These are phyloP conservation scores for Lindgomyces ingoldianus DNA, from an alignment of 495 filamentous ascomycete genomes.

Conservation along the genomic window DNA sequence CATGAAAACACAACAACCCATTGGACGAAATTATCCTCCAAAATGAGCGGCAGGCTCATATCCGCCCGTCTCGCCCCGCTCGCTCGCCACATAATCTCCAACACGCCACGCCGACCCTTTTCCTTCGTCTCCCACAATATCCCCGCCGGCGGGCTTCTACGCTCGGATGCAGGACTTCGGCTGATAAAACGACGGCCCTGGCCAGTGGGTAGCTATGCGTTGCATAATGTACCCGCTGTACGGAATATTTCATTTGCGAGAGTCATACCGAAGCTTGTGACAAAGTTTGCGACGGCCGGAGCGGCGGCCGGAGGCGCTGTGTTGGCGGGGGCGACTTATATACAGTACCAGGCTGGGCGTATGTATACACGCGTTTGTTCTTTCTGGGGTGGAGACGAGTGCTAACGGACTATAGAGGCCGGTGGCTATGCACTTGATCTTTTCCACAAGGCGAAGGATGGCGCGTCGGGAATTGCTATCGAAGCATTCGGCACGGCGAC, in stretches of 20 bases:
- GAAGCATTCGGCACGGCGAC: constrained; percentile 67
- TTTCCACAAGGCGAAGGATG: constrained; percentile 69
- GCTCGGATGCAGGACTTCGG: constrained; percentile 62
- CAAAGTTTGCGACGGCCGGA: constrained; percentile 84
- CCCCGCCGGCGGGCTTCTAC: constrained; percentile 68
- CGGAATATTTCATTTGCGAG: constrained; percentile 84
- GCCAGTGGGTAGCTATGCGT: constrained; percentile 70
- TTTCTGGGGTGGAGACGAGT: neutral
- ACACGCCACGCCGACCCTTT: constrained; percentile 65
- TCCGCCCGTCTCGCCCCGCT: constrained; percentile 69
- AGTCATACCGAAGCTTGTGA: constrained; percentile 79
- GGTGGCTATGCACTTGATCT: constrained; percentile 84
- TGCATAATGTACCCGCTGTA: constrained; percentile 83
- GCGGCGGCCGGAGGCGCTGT: constrained; percentile 88
- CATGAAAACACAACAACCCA: neutral
- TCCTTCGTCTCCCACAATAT: constrained; percentile 54
- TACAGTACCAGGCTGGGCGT: constrained; percentile 96
- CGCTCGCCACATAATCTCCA: constrained; percentile 54
- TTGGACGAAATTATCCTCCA: constrained; percentile 21
- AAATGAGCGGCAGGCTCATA: constrained; percentile 83
- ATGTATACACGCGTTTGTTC: constrained; percentile 44
- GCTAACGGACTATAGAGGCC: constrained; percentile 63
- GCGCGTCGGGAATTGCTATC: constrained; percentile 64
- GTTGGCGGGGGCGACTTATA: constrained; percentile 82
- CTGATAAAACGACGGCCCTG: constrained; percentile 64